phyloP scores from a whole-genome alignment of 441 rosid genomes.

The Rhodomyrtus psidioides region DNA sequence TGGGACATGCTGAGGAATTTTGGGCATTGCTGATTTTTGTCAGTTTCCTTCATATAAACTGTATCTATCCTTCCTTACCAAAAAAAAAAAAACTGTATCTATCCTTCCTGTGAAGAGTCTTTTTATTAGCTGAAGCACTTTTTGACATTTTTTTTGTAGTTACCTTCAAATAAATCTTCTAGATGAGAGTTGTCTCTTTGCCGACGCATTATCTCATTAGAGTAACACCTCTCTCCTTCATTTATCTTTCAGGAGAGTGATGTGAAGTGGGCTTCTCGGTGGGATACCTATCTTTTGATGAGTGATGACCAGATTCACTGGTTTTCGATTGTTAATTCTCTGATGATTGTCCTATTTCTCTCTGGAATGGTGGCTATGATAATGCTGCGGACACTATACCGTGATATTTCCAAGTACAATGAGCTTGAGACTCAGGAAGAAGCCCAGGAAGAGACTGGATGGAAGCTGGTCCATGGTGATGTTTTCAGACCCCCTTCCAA shows the following conservation, averaged over 20 bases:
- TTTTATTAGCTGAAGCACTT: background rate
- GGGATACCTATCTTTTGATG: conserved; percentile 94
- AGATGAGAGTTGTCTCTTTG: background rate
- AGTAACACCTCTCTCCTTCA: background rate
- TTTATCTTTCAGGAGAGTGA: conserved; percentile 60
- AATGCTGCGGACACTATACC: conserved; percentile 81
- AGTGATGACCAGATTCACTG: conserved; percentile 87
- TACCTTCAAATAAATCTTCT: background rate
- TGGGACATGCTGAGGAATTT: background rate
- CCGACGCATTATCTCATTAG: background rate
- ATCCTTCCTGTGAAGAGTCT: background rate
- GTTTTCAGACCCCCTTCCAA: conserved; percentile 62
- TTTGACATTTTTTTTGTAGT: background rate
- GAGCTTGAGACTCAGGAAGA: conserved; percentile 94
- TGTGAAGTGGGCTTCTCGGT: conserved; percentile 97
- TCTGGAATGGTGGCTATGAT: conserved; percentile 97
- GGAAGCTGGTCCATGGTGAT: conserved; percentile 93
- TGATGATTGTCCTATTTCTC: conserved; percentile 89
- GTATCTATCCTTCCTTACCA: background rate
- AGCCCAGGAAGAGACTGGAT: conserved; percentile 93
- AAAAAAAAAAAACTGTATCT: background rate
- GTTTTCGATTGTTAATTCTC: conserved; percentile 82
- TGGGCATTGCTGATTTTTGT: background rate
- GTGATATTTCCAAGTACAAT: conserved; percentile 84
- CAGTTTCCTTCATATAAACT: background rate